Evolutionary conservation across 129 eudicot genomes (phyloP).

Genomic region (Flaveria robusta): DNA sequence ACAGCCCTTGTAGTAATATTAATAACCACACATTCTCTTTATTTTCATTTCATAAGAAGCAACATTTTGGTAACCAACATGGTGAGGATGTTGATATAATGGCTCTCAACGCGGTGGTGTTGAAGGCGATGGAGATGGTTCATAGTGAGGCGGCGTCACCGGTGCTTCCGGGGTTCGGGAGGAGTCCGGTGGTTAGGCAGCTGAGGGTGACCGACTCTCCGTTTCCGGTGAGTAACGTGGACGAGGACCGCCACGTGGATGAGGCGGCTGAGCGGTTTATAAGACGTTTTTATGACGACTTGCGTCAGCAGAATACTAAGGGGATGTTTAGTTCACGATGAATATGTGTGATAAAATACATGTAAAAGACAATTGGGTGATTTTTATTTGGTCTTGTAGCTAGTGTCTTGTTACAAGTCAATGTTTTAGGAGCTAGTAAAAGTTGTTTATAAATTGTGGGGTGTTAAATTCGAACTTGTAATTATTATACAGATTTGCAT

Average conservation of each 20-base stretch:
- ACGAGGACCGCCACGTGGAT: constrained; percentile 13
- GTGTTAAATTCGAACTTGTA: not conserved
- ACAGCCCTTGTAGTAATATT: constrained; percentile 32
- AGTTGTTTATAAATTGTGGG: not conserved
- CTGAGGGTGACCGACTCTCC: constrained; percentile 22
- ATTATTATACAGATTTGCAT: not conserved
- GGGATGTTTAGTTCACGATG: not conserved
- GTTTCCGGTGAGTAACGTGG: constrained; percentile 8
- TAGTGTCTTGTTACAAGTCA: too few relatives aligned
- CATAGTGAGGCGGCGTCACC: not conserved
- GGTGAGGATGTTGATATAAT: not conserved
- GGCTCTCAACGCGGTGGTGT: not conserved
- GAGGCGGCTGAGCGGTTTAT: constrained; percentile 12
- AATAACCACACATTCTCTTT: constrained; percentile 5
- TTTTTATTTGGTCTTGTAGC: too few relatives aligned
- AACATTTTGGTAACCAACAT: constrained; percentile 15
- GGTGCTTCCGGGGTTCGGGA: not conserved
- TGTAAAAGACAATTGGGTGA: too few relatives aligned
- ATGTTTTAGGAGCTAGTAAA: not conserved
- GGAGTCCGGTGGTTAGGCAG: constrained; percentile 18
- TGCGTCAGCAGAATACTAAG: not conserved
- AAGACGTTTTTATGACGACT: constrained; percentile 11
- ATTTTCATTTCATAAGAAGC: constrained; percentile 40
- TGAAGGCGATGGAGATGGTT: constrained; percentile 14
- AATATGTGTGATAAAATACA: not conserved